phyloP scores from a whole-genome alignment of 1,139 yeast genomes.

The Ogataea hybrid region DNA sequence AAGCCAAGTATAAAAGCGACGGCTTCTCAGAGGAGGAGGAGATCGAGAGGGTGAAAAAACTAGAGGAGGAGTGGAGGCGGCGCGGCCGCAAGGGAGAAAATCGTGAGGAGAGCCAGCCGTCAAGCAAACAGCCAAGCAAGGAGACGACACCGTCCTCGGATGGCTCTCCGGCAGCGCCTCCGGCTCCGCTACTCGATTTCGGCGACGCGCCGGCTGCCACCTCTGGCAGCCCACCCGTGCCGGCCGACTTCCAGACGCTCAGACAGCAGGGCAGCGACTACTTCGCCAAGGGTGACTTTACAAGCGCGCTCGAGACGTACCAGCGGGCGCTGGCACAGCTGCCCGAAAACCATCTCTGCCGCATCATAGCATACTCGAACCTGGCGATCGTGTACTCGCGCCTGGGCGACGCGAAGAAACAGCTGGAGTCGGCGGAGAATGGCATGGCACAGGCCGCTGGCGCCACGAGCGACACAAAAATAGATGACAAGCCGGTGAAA shows the following conservation, averaged over 20 bases:
- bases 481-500: slow-evolving; percentile 56
- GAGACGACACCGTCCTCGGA: background rate
- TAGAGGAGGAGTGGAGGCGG: slow-evolving; percentile 37
- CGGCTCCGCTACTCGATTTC: background rate
- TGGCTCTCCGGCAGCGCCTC: background rate
- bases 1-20: slow-evolving; percentile 42
- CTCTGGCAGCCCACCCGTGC: background rate
- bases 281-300: slow-evolving; percentile 80
- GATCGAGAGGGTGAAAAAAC: slow-evolving; percentile 42
- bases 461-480: slow-evolving; percentile 33
- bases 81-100: slow-evolving; percentile 32
- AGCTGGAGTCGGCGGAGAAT: slow-evolving; percentile 50
- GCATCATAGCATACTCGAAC: slow-evolving; percentile 73
- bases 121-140: background rate
- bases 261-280: slow-evolving; percentile 60
- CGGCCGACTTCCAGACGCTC: slow-evolving; percentile 51
- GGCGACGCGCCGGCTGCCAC: background rate
- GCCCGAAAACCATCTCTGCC: slow-evolving; percentile 63
- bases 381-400: slow-evolving; percentile 69
- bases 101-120: slow-evolving; percentile 2
- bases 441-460: slow-evolving; percentile 47
- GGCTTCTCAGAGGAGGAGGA: slow-evolving; percentile 37
- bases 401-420: slow-evolving; percentile 70
- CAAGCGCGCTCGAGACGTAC: slow-evolving; percentile 61
- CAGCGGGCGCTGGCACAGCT: slow-evolving; percentile 58